Evolutionary conservation across 495 filamentous ascomycete species (phyloP).

Genomic region (Podospora didyma): DNA sequence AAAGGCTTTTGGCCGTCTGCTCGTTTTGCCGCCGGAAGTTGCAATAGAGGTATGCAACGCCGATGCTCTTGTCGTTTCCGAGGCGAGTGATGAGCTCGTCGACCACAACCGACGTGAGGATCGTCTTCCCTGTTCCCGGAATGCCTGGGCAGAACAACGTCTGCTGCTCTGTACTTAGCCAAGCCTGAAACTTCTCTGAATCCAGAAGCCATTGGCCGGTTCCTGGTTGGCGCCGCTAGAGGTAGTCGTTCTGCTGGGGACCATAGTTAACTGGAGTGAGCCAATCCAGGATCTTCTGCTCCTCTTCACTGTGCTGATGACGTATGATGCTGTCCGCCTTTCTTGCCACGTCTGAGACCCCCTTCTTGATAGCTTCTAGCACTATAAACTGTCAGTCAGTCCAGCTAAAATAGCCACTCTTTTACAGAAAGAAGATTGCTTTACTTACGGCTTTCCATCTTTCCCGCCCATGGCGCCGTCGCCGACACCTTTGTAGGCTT

Average conservation of each 20-base stretch:
- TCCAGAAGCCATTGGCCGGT: constrained; percentile 45
- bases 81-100: constrained; percentile 26
- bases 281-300: constrained; percentile 23
- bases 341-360: background rate
- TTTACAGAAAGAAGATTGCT: background rate
- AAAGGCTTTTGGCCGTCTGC: constrained; percentile 23
- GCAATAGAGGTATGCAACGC: constrained; percentile 36
- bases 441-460: background rate
- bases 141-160: constrained; percentile 36
- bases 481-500: background rate
- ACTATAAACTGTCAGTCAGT: background rate
- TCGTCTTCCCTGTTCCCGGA: constrained; percentile 36
- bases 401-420: background rate
- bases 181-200: constrained; percentile 28
- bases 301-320: background rate
- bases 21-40: constrained; percentile 17
- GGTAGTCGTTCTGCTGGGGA: constrained; percentile 18
- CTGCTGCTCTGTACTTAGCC: constrained; percentile 14
- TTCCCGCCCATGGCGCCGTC: background rate
- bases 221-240: constrained; percentile 25
- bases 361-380: background rate
- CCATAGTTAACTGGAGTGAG: constrained; percentile 20
- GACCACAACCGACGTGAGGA: constrained; percentile 32
- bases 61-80: constrained; percentile 22
- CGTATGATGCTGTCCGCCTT: background rate